Evolutionary conservation across 768 basidiomycete genomes (phyloP).

Genomic region (Saitozyma sp.): DNA sequence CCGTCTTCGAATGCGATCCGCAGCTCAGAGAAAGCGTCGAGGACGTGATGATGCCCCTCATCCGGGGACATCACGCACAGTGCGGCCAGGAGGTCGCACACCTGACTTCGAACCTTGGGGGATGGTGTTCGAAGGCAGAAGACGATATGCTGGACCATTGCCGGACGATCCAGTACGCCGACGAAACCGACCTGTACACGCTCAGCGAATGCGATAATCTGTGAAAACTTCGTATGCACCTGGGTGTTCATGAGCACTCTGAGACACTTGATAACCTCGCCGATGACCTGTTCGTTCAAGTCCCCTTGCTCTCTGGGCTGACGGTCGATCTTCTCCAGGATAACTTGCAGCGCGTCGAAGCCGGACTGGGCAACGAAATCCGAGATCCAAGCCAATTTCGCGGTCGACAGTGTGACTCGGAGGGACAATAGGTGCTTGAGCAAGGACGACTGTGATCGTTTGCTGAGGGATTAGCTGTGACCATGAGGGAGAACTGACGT

Average conservation of each 20-base stretch:
- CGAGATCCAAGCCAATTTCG: constrained; percentile 72
- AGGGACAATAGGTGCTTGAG: constrained; percentile 77
- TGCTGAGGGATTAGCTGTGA: constrained; percentile 4
- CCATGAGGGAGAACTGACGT: no score
- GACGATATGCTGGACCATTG: constrained; percentile 69
- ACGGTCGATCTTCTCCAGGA: not conserved
- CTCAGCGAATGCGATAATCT: constrained; percentile 1
- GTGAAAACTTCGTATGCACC: constrained; percentile 56
- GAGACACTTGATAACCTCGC: constrained; percentile 76
- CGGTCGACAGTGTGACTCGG: constrained; percentile 82
- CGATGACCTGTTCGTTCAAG: constrained; percentile 65
- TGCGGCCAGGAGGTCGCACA: constrained; percentile 77
- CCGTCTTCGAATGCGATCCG: constrained; percentile 67
- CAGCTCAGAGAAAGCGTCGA: constrained; percentile 78
- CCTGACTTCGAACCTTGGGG: constrained; percentile 67
- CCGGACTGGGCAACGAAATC: constrained; percentile 73
- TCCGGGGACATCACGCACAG: constrained; percentile 71
- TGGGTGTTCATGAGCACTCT: constrained; percentile 81
- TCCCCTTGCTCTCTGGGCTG: constrained; percentile 56
- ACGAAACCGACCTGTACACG: constrained; percentile 67
- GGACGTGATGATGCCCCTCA: constrained; percentile 72
- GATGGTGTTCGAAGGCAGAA: constrained; percentile 69
- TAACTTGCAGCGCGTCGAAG: constrained; percentile 59
- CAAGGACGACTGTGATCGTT: constrained; percentile 61
- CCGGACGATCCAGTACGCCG: constrained; percentile 64